Percentiles rank a stretch among this genome's conserved stretches.
Evolutionary conservation across 2,329 filamentous ascomycete genomes (phyloP).

Genomic region (Talaromyces sp.): DNA sequence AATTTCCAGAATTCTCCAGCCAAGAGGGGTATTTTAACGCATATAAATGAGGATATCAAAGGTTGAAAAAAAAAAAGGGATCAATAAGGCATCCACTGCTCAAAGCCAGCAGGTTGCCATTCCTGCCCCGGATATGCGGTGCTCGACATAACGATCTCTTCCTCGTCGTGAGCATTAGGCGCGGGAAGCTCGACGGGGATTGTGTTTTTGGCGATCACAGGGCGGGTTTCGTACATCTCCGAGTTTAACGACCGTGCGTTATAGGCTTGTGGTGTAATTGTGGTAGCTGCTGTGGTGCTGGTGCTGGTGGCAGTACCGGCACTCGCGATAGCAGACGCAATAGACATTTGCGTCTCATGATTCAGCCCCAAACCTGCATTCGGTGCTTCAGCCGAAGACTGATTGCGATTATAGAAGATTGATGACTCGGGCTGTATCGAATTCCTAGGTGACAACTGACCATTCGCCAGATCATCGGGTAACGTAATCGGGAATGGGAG

Average conservation of each 20-base stretch:
- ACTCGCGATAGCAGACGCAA: not conserved
- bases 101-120: constrained; percentile 36
- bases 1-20: not conserved
- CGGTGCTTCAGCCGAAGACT: constrained; percentile 19
- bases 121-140: constrained; percentile 49
- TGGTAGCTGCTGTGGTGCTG: not conserved
- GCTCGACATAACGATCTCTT: constrained; percentile 48
- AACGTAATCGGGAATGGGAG: constrained; percentile 36
- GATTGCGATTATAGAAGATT: constrained; percentile 13
- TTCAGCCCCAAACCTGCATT: constrained; percentile 5
- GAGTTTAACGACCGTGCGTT: not conserved
- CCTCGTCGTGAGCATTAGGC: constrained; percentile 37
- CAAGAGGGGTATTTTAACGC: not conserved
- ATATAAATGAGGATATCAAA: not conserved
- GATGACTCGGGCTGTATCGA: constrained; percentile 15
- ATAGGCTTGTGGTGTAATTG: not conserved
- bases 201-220: constrained; percentile 24
- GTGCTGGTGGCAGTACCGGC: not conserved
- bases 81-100: constrained; percentile 20
- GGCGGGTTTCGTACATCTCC: constrained; percentile 22
- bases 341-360: not conserved
- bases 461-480: constrained; percentile 26
- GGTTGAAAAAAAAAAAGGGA: not conserved
- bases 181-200: constrained; percentile 36
- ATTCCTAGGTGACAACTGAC: constrained; percentile 17